Conservation (phyloP, 2,329 filamentous ascomycete species). For the Diaporthe humulicola region DNA sequence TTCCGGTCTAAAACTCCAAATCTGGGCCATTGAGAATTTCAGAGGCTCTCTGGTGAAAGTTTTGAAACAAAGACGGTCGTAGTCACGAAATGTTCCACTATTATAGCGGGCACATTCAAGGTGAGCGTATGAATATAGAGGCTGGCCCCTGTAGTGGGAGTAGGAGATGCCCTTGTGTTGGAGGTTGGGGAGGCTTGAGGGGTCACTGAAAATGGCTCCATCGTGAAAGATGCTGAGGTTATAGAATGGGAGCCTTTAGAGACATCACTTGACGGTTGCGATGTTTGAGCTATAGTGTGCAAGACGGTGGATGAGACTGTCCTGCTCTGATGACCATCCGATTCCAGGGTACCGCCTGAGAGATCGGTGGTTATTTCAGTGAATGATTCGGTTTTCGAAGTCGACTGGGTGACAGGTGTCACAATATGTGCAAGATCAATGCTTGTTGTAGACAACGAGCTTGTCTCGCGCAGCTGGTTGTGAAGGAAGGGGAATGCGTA, state of each 20-base stretch:
- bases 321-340: not conserved
- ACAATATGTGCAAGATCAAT: not conserved
- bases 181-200: not conserved
- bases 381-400: not conserved
- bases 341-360: too few species aligned
- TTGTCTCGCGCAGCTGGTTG: not conserved
- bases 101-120: not conserved
- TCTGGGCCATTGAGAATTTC: not conserved
- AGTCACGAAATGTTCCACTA: not conserved
- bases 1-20: not conserved
- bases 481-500: not conserved
- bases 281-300: not conserved
- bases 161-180: not conserved
- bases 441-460: not conserved
- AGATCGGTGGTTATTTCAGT: too few species aligned
- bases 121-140: not conserved
- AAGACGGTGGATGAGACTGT: not conserved
- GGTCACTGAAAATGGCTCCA: not conserved
- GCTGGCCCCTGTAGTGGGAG: not conserved
- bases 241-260: not conserved
- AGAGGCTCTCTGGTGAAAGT: not conserved
- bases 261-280: not conserved
- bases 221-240: not conserved
- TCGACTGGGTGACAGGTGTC: not conserved
- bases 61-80: not conserved